phyloP scores from a whole-genome alignment of 106 monocot genomes.

The Dactylorhiza incarnata region DNA sequence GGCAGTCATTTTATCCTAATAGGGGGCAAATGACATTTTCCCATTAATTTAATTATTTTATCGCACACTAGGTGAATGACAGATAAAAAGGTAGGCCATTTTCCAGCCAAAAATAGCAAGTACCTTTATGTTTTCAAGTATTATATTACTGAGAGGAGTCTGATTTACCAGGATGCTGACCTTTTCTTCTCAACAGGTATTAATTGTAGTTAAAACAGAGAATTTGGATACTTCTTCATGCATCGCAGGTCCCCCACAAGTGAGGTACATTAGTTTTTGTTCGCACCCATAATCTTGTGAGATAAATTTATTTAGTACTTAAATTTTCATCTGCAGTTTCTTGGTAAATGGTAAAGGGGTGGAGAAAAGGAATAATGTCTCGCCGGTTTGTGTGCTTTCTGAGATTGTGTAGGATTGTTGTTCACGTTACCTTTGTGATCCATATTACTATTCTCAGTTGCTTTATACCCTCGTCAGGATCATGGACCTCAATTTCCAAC shows the following conservation, averaged over 20 bases:
- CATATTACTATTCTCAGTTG: background rate
- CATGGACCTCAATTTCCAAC: conserved; percentile 83
- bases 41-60: too few relatives aligned
- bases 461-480: conserved; percentile 38
- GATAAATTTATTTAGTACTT: background rate
- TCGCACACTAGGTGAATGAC: too few relatives aligned
- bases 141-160: background rate
- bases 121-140: background rate
- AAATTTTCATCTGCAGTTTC: conserved; percentile 32
- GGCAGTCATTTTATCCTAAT: too few relatives aligned
- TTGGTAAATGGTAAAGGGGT: conserved; percentile 80
- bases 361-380: conserved; percentile 64
- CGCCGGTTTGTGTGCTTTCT: conserved; percentile 24
- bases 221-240: conserved; percentile 46
- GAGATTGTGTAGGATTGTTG: background rate
- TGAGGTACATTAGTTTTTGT: conserved; percentile 27
- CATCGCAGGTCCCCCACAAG: conserved; percentile 34
- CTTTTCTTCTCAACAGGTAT: conserved; percentile 18
- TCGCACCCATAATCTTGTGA: background rate
- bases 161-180: background rate
- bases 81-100: too few relatives aligned
- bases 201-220: conserved; percentile 43
- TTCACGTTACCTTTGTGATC: background rate
- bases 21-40: too few relatives aligned
- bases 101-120: too few relatives aligned